These are phyloP conservation scores for Russula olivacea DNA, from an alignment of 768 basidiomycete genomes.

Conservation along the genomic window DNA sequence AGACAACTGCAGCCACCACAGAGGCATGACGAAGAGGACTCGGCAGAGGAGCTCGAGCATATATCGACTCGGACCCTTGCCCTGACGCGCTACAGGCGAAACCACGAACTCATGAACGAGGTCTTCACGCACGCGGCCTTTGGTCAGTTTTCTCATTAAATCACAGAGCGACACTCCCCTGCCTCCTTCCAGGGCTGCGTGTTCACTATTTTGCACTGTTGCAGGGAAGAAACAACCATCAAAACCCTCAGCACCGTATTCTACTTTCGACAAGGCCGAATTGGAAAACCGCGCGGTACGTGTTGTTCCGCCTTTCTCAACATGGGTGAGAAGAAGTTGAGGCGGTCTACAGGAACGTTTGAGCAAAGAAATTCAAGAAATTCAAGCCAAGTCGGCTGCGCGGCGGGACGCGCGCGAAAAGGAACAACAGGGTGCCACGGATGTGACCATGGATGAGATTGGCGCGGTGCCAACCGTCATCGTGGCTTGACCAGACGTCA, in stretches of 20 bases:
- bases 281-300: constrained; percentile 48
- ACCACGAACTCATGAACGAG: constrained; percentile 81
- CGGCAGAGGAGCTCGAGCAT: constrained; percentile 54
- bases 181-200: background rate
- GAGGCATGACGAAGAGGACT: constrained; percentile 25
- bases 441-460: constrained; percentile 16
- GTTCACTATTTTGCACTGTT: background rate
- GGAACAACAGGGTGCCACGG: constrained; percentile 8
- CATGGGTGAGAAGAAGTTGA: background rate
- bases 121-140: constrained; percentile 72
- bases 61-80: constrained; percentile 72
- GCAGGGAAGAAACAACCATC: constrained; percentile 43
- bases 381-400: constrained; percentile 46
- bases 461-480: background rate
- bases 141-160: constrained; percentile 33
- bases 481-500: constrained; percentile 4
- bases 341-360: constrained; percentile 44
- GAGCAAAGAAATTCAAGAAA: constrained; percentile 49
- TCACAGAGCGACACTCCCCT: background rate
- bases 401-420: constrained; percentile 28
- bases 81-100: constrained; percentile 64
- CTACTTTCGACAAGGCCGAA: constrained; percentile 53
- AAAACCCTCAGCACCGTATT: constrained; percentile 43
- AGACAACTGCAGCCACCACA: constrained; percentile 20
- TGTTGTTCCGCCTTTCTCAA: background rate